Conservation (phyloP, 306 rosid genomes). For the Casuarina equisetifolia region DNA sequence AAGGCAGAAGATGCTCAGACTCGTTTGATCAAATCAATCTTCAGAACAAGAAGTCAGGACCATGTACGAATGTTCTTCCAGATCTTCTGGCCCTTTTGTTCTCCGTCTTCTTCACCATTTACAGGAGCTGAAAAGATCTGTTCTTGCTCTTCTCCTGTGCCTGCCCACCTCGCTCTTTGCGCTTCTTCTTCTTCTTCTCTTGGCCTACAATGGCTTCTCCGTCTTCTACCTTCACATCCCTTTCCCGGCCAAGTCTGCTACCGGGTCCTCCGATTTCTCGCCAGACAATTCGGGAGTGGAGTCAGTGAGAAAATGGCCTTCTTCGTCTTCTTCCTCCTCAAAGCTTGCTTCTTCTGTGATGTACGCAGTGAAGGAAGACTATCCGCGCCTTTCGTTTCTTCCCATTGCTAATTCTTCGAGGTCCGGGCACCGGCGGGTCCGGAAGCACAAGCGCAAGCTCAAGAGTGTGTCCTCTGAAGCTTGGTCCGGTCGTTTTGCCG, state of each 20-base stretch:
- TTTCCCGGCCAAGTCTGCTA: constrained; percentile 26
- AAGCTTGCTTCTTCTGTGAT: constrained; percentile 44
- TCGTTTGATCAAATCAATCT: neutral
- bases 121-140: constrained; percentile 38
- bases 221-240: constrained; percentile 51
- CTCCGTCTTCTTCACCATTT: constrained; percentile 28
- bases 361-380: constrained; percentile 37
- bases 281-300: constrained; percentile 11
- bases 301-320: constrained; percentile 27
- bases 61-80: constrained; percentile 23
- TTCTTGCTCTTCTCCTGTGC: constrained; percentile 39
- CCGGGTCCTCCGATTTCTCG: constrained; percentile 18
- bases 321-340: constrained; percentile 26
- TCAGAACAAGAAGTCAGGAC: neutral
- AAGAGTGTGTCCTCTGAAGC: constrained; percentile 35
- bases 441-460: constrained; percentile 53
- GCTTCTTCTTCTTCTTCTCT: constrained; percentile 54
- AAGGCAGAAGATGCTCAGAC: neutral
- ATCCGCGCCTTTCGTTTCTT: constrained; percentile 17
- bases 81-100: constrained; percentile 12
- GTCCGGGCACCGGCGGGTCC: constrained; percentile 28
- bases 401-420: constrained; percentile 10
- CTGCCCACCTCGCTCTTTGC: constrained; percentile 57
- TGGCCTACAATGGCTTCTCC: constrained; percentile 60
- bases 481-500: constrained; percentile 15